A percentile compares a stretch with the other conserved stretches of the same genome.
Evolutionary conservation across 1,284 basidiomycete genomes (phyloP).

Genomic region (Trichosporon ovoides): DNA sequence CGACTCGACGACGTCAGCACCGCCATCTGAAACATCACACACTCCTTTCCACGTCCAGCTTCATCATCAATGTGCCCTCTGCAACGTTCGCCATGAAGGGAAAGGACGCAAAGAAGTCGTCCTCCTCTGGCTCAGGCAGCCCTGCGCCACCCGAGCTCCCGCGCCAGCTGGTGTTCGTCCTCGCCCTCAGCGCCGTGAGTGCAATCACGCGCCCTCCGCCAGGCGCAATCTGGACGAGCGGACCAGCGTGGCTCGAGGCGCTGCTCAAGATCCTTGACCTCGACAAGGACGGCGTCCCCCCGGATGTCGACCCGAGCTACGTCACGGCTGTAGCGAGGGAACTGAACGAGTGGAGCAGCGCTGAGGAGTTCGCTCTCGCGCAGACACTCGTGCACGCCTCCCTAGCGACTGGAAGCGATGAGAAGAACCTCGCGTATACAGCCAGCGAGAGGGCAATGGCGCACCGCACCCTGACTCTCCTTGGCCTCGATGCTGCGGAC

Average conservation of each 20-base stretch:
- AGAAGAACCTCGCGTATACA: slow-evolving; percentile 40
- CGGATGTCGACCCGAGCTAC: slow-evolving; percentile 24
- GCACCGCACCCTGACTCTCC: slow-evolving; percentile 37
- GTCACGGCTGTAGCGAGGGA: slow-evolving; percentile 30
- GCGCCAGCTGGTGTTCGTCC: slow-evolving; percentile 23
- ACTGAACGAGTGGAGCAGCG: slow-evolving; percentile 26
- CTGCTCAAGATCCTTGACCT: slow-evolving; percentile 40
- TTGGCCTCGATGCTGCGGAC: slow-evolving; percentile 36
- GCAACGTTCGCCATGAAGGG: background rate
- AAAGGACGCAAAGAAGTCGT: background rate
- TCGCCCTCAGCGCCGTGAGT: slow-evolving; percentile 35
- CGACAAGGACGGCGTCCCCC: slow-evolving; percentile 31
- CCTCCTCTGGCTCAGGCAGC: background rate
- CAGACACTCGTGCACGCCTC: slow-evolving; percentile 36
- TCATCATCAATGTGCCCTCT: background rate
- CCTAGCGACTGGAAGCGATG: slow-evolving; percentile 28
- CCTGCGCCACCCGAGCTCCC: slow-evolving; percentile 9
- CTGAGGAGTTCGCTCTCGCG: slow-evolving; percentile 29
- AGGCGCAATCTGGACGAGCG: slow-evolving; percentile 13
- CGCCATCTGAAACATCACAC: background rate
- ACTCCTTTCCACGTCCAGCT: background rate
- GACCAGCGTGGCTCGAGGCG: slow-evolving; percentile 31
- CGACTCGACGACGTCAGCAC: background rate
- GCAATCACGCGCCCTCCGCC: slow-evolving; percentile 24
- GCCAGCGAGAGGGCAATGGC: slow-evolving; percentile 45